Evolutionary conservation across 1,284 basidiomycete genomes (phyloP).

Genomic region (Ustilago tritici): DNA sequence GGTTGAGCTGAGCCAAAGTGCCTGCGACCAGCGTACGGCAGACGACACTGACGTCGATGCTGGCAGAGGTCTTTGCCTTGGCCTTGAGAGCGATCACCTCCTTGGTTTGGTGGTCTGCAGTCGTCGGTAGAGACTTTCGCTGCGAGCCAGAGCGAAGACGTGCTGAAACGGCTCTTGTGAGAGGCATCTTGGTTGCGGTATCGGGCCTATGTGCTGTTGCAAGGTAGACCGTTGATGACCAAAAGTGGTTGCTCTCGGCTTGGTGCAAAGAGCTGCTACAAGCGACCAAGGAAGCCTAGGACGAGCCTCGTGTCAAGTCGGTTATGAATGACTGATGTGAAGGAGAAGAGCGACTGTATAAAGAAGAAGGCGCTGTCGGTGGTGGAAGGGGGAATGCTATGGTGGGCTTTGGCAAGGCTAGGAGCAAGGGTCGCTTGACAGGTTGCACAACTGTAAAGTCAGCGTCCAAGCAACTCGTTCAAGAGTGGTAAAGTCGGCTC

Average conservation of each 20-base stretch:
- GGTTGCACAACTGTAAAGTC: conserved; percentile 4
- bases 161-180: conserved; percentile 42
- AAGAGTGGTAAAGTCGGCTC: background rate
- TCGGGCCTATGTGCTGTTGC: background rate
- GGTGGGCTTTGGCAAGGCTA: background rate
- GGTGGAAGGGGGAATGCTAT: background rate
- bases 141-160: conserved; percentile 31
- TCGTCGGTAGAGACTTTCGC: conserved; percentile 13
- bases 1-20: conserved; percentile 31
- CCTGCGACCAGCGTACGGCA: conserved; percentile 29
- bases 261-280: background rate
- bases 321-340: background rate
- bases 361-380: background rate
- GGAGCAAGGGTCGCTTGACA: conserved; percentile 3
- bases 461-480: background rate
- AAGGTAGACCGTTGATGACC: background rate
- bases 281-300: background rate
- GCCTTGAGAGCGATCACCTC: conserved; percentile 29
- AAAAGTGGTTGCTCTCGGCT: background rate
- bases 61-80: conserved; percentile 19
- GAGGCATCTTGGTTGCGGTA: conserved; percentile 25
- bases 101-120: conserved; percentile 10
- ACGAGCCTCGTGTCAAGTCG: background rate
- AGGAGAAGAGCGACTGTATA: background rate
- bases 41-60: background rate